Conservation (phyloP, 345 rosid genomes). For the Moricandia moricandioides region DNA sequence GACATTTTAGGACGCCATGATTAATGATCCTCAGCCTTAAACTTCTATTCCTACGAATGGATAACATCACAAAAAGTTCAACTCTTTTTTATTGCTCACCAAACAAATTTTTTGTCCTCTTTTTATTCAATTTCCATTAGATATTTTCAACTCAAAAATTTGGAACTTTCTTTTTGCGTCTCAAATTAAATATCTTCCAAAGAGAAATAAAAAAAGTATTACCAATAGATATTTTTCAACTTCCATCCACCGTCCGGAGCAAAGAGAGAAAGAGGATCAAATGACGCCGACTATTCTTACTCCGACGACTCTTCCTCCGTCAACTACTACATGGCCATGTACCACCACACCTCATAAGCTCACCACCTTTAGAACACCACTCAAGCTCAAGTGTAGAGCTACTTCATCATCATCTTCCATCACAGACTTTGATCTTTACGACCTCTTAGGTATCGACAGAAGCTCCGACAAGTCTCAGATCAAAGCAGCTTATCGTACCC, state of each 20-base stretch:
- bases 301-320: conserved; percentile 32
- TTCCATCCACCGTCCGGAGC: conserved; percentile 18
- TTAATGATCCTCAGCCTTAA: conserved; percentile 15
- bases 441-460: conserved; percentile 71
- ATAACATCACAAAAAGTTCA: conserved; percentile 13
- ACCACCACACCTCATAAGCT: conserved; percentile 21
- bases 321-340: conserved; percentile 26
- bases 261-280: background rate
- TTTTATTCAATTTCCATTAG: background rate
- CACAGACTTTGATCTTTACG: conserved; percentile 75
- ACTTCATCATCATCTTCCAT: conserved; percentile 42
- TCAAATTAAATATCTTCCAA: conserved; percentile 26
- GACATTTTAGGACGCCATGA: background rate
- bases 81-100: conserved; percentile 12
- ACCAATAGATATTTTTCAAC: background rate
- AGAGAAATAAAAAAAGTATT: background rate
- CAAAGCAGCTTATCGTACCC: conserved; percentile 62
- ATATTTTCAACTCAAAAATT: background rate
- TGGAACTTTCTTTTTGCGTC: conserved; percentile 8
- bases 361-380: conserved; percentile 20
- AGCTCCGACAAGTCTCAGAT: conserved; percentile 57
- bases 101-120: background rate
- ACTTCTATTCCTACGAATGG: conserved; percentile 18
- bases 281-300: conserved; percentile 29
- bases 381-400: conserved; percentile 43